Evolutionary conservation across 352 stramenopile species (phyloP).

Genomic region (Pythium grandisporangium): DNA sequence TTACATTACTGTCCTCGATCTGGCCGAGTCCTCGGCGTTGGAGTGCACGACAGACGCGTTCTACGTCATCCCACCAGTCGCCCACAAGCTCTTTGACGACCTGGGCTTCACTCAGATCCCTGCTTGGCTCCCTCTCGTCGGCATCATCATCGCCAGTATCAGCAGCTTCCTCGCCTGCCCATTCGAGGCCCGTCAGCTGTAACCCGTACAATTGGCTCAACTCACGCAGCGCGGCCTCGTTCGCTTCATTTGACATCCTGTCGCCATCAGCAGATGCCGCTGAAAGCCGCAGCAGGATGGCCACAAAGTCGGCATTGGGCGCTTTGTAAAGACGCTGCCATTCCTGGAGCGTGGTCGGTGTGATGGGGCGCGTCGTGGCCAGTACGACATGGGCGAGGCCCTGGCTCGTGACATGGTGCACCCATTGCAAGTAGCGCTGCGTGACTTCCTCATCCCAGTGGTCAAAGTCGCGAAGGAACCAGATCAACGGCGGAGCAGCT

Average conservation of each 20-base stretch:
- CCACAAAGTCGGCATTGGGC: conserved; percentile 31
- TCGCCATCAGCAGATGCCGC: conserved; percentile 30
- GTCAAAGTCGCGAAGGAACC: conserved; percentile 54
- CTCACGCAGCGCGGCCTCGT: conserved; percentile 37
- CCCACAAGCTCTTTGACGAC: conserved; percentile 30
- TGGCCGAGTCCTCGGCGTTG: conserved; percentile 3
- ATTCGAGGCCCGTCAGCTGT: conserved; percentile 4
- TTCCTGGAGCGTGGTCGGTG: conserved; percentile 25
- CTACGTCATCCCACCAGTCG: conserved; percentile 70
- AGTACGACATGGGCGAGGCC: conserved; percentile 53
- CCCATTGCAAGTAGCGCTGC: conserved; percentile 37
- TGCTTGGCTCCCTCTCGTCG: background rate
- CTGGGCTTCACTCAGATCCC: conserved; percentile 10
- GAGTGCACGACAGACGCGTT: conserved; percentile 27
- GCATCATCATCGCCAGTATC: conserved; percentile 1
- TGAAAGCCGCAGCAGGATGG: conserved; percentile 50
- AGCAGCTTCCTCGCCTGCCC: background rate
- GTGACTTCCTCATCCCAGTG: conserved; percentile 18
- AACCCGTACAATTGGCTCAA: conserved; percentile 6
- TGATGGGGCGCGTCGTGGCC: conserved; percentile 28
- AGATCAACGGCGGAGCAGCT: conserved; percentile 21
- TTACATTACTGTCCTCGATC: conserved; percentile 1
- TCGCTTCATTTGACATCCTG: no score
- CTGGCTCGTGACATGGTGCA: conserved; percentile 27
- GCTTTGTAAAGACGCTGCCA: conserved; percentile 24